Evolutionary conservation across 371 early-diverging fungal species (phyloP).

Genomic region (Thermomucor indicae-seudaticae): DNA sequence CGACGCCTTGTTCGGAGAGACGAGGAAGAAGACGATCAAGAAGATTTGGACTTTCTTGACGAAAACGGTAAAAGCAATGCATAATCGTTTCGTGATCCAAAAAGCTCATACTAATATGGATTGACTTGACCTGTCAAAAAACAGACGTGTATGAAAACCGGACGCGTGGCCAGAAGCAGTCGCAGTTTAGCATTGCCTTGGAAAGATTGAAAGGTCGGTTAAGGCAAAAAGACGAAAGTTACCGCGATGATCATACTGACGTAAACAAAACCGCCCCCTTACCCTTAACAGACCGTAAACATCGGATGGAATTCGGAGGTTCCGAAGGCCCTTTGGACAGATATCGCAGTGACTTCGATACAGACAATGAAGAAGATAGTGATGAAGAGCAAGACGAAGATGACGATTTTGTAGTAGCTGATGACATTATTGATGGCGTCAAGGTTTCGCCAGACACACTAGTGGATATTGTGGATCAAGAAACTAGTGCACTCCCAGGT

Average conservation of each 20-base stretch:
- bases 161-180: conserved; percentile 12
- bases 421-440: conserved; percentile 17
- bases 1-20: neutral
- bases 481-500: conserved; percentile 9
- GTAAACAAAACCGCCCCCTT: neutral
- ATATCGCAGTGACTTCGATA: conserved; percentile 1
- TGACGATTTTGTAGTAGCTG: conserved; percentile 13
- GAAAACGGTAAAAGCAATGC: conserved; percentile 8
- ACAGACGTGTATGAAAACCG: conserved; percentile 12
- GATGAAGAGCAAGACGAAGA: conserved; percentile 1
- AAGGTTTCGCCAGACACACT: neutral
- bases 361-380: conserved; percentile 4
- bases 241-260: neutral
- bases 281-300: conserved; percentile 7
- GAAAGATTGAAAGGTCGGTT: conserved; percentile 12
- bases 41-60: conserved; percentile 16
- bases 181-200: conserved; percentile 7
- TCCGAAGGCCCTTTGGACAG: conserved; percentile 13
- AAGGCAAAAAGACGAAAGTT: neutral
- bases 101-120: neutral
- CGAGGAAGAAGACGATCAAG: neutral
- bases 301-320: conserved; percentile 5
- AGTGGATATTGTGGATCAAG: neutral
- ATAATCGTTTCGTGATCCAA: neutral
- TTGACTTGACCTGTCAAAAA: no score